Evolutionary conservation across 2,329 filamentous ascomycete genomes (phyloP).

Genomic region (Colletotrichum theobromicola): DNA sequence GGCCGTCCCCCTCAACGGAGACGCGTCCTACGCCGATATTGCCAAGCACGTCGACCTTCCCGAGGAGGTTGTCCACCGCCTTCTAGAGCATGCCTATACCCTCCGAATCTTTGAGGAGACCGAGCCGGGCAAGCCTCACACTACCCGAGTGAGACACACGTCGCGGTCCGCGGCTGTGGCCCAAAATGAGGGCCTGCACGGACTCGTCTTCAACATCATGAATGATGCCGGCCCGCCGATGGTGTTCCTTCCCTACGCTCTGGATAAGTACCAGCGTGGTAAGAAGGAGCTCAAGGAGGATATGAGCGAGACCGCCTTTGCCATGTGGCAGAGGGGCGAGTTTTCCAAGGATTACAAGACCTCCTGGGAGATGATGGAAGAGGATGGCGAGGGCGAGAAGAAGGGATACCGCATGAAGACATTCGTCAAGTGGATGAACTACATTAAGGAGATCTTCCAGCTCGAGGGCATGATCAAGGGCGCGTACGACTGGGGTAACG

Average conservation of each 20-base stretch:
- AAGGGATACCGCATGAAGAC: slow-evolving; percentile 43
- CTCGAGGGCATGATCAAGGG: slow-evolving; percentile 37
- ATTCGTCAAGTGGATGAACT: slow-evolving; percentile 45
- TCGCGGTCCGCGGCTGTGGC: slow-evolving; percentile 43
- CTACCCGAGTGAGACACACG: slow-evolving; percentile 36
- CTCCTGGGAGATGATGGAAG: slow-evolving; percentile 45
- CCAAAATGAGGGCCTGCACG: slow-evolving; percentile 34
- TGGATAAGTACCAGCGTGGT: slow-evolving; percentile 35
- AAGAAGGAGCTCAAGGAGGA: slow-evolving; percentile 35
- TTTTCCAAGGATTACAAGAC: slow-evolving; percentile 33
- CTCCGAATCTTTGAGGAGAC: slow-evolving; percentile 41
- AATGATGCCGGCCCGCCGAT: slow-evolving; percentile 43
- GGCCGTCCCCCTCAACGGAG: slow-evolving; percentile 51
- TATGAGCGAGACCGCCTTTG: slow-evolving; percentile 41
- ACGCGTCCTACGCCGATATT: slow-evolving; percentile 47
- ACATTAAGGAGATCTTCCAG: slow-evolving; percentile 43
- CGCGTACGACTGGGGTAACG: slow-evolving; percentile 40
- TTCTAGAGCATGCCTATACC: slow-evolving; percentile 43
- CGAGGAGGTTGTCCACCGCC: slow-evolving; percentile 39
- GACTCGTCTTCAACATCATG: slow-evolving; percentile 40
- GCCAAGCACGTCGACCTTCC: slow-evolving; percentile 41
- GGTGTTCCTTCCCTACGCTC: slow-evolving; percentile 36
- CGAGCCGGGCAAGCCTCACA: slow-evolving; percentile 14
- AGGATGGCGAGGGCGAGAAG: slow-evolving; percentile 41
- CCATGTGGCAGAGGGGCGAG: slow-evolving; percentile 36